Evolutionary conservation across 139 green algal species (phyloP).

Genomic region (Edaphochlamys debaryana): DNA sequence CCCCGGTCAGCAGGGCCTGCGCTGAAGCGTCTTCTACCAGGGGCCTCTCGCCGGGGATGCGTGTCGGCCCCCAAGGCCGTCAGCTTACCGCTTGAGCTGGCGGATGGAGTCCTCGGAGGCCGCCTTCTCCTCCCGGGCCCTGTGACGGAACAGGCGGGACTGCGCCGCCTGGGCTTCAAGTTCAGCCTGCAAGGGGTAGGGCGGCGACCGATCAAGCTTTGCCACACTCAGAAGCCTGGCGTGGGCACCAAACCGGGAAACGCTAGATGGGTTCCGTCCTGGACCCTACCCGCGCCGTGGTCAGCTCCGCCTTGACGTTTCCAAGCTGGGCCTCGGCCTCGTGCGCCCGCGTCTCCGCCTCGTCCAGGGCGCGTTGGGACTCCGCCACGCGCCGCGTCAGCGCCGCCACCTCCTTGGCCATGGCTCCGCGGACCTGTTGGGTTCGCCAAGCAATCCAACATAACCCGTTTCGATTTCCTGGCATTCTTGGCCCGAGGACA

Average conservation of each 20-base stretch:
- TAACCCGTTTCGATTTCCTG: too few relatives aligned
- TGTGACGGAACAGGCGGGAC: neutral
- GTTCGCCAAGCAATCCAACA: too few relatives aligned
- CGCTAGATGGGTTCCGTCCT: too few relatives aligned
- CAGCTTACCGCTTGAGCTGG: slow-evolving; percentile 2
- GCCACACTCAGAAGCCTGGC: too few relatives aligned
- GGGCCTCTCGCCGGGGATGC: too few relatives aligned
- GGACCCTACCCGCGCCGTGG: slow-evolving; percentile 4
- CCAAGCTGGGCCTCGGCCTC: slow-evolving; percentile 17
- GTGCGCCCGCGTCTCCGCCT: slow-evolving; percentile 3
- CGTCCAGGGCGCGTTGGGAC: slow-evolving; percentile 29
- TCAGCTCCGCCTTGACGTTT: slow-evolving; percentile 5
- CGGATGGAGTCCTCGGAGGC: neutral
- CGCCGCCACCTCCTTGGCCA: slow-evolving; percentile 49
- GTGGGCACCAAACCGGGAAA: too few relatives aligned
- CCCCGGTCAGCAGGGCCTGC: too few relatives aligned
- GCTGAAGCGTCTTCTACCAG: too few relatives aligned
- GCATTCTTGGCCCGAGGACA: too few relatives aligned
- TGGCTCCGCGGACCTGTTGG: slow-evolving; percentile 39
- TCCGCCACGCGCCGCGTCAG: slow-evolving; percentile 31
- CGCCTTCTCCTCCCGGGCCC: slow-evolving; percentile 5
- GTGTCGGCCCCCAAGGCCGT: neutral
- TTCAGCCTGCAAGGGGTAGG: slow-evolving; percentile 13
- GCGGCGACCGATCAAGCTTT: too few relatives aligned
- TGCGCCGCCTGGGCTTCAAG: neutral